Base-by-base conservation (phyloP, 2,329 filamentous ascomycete species). In the Penicillium sclerotiorum region DNA sequence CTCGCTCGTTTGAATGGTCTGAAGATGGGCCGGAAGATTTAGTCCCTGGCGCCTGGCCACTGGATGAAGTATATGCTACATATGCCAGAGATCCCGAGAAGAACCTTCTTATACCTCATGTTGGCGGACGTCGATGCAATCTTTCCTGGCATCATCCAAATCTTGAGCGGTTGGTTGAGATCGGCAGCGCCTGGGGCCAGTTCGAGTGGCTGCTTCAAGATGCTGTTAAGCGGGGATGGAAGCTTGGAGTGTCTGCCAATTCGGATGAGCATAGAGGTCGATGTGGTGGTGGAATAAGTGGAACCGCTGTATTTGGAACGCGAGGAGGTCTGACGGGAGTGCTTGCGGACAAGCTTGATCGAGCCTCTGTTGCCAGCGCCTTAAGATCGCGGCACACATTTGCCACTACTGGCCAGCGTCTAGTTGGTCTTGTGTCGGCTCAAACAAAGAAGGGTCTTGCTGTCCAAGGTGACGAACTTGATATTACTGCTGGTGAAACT, bases 201-300 rank as follows among this genome's bases (percentile, higher is more conserved):
- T 55, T 55, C 23, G 45, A 51, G 20, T 55, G 52, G 48, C 45
- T 55, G 5, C 48, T 55, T n/a, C 48, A 20, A 8, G 52, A 55
- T 40, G 36, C 52, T 20, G 48, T 55, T 4, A 30, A 33, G 6
- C 20, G 52, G 18, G 52, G 52, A 2, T 55, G 52, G 48, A 55
- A 44, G 23, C 33, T 55, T 13, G 52, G 52, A n/a, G 52, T 55
- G 2, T 55, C 44, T 38, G 52, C 52, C 25, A 55, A 55, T 28
- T 55, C 52, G 17, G 48, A 55, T 30, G 52, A 55, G 21, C 48
- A 55, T 27, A 48, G 52, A 17, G 52, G 52, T n/a, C 45, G 48
- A 33, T 55, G 52, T 30, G 52, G 52, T 39, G 52, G 48, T 21
- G 48, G 52, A 39, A 48, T 55, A 23, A 41, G 48, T 38, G 52